Evolutionary conservation across 2,329 filamentous ascomycete species (phyloP).

Genomic region (Fusarium sp.): DNA sequence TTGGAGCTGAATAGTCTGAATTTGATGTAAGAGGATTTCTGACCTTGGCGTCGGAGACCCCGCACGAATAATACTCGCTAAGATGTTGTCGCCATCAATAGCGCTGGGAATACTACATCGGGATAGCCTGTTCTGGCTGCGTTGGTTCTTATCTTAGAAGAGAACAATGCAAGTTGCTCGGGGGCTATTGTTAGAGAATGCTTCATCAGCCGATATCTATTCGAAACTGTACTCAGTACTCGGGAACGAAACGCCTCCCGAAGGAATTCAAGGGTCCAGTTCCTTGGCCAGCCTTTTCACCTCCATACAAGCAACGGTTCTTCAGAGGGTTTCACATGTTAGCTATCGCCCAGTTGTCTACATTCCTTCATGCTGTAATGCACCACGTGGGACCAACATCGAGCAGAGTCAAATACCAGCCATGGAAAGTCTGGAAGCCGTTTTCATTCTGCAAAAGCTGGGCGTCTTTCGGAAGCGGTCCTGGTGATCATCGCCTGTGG

Average conservation of each 20-base stretch:
- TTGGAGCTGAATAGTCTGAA: slow-evolving; percentile 8
- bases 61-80: slow-evolving; percentile 21
- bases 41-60: slow-evolving; percentile 36
- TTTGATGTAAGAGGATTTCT: slow-evolving; percentile 23
- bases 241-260: slow-evolving; percentile 29
- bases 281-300: slow-evolving; percentile 9
- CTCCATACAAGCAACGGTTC: not conserved
- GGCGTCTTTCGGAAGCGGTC: not conserved
- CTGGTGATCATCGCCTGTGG: not conserved
- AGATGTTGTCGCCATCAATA: not conserved
- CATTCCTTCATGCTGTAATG: slow-evolving; percentile 29
- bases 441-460: slow-evolving; percentile 6
- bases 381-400: slow-evolving; percentile 33
- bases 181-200: slow-evolving; percentile 25
- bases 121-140: slow-evolving; percentile 6
- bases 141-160: slow-evolving; percentile 24
- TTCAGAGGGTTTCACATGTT: slow-evolving; percentile 27
- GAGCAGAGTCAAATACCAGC: slow-evolving; percentile 32
- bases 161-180: slow-evolving; percentile 12
- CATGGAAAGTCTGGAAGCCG: slow-evolving; percentile 35
- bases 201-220: slow-evolving; percentile 18
- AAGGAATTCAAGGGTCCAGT: slow-evolving; percentile 33
- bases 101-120: not conserved
- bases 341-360: slow-evolving; percentile 14
- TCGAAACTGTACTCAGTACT: slow-evolving; percentile 5